Base-by-base conservation (phyloP, 345 rosid genomes). In the Gossypium rotundifolium region DNA sequence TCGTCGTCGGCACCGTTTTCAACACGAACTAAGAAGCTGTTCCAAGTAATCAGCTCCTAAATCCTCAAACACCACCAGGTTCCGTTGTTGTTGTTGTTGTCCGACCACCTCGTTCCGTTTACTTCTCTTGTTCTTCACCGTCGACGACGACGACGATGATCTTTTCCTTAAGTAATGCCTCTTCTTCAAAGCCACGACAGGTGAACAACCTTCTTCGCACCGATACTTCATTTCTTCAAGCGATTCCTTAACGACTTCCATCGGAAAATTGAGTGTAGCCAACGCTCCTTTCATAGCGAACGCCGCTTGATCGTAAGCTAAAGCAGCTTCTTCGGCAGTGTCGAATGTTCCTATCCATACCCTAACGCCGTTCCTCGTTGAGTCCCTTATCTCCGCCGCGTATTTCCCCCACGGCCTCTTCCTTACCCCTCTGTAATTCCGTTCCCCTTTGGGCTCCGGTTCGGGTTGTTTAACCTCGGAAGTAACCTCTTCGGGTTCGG, bases 301-400 rank as follows among this genome's bases (percentile, higher is more conserved):
- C 58, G 97, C 97, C 0, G 97, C 97, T 75, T 87, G 97, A 40
- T 91, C 97, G 11, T 91, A 91, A 58, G 94, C 97, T 27, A 88
- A 52, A 70, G 97, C 94, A 0, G 94, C 97, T 4, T 83, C 92
- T 70, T 91, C 94, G 0, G 88, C 92, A 7, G 77, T 88, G 59
- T 89, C 92, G 13, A 89, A 91, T 0, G 97, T 91, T 29, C 97
- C 94, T 0, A 91, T 82, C 97, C 97, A 91, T 45, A 91, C 94
- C 77, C 97, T 79, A 8, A 78, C 80, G 0, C 94, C 97, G 2
- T 88, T 81, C 48, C 88, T 82, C 0, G 92, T 86, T 0, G 94
- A 87, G 73, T 91, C 94, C 62, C 97, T 85, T 20, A 91, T 89
- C 82, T 91, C 97, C 0, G 97, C 97, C 1, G 94, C 97, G 4